Percentiles rank a stretch among this genome's conserved stretches.
Evolutionary conservation across 225 moss, liverwort and hornwort genomes (phyloP).

Genomic region (Takakia lepidozioides): DNA sequence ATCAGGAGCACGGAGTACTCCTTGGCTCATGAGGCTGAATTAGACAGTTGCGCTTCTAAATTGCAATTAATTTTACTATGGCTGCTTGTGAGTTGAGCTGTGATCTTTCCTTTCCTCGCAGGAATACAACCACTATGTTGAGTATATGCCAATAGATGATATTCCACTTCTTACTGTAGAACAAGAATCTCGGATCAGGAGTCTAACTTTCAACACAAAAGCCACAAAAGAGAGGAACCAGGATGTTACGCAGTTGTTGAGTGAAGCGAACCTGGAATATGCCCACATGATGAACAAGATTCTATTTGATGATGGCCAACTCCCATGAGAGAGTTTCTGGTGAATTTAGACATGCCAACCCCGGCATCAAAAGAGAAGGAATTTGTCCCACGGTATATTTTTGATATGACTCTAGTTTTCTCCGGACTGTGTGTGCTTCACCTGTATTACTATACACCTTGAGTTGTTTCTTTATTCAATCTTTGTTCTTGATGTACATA

Average conservation of each 20-base stretch:
- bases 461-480: too few relatives aligned
- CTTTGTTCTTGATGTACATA: too few relatives aligned
- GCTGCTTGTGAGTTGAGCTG: too few relatives aligned
- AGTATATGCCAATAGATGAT: slow-evolving; percentile 79
- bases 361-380: too few relatives aligned
- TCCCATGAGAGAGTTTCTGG: slow-evolving; percentile 40
- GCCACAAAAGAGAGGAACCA: slow-evolving; percentile 44
- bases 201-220: slow-evolving; percentile 50
- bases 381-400: slow-evolving; percentile 53
- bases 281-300: slow-evolving; percentile 66
- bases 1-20: too few relatives aligned
- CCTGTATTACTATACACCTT: too few relatives aligned
- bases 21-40: too few relatives aligned
- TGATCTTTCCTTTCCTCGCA: too few relatives aligned
- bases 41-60: too few relatives aligned
- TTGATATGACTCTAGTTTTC: too few relatives aligned
- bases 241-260: slow-evolving; percentile 38
- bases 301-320: slow-evolving; percentile 40
- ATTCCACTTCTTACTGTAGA: slow-evolving; percentile 33
- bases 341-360: slow-evolving; percentile 32
- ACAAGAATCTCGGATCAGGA: slow-evolving; percentile 41
- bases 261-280: slow-evolving; percentile 59
- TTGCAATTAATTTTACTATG: too few relatives aligned
- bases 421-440: too few relatives aligned
- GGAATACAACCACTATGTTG: slow-evolving; percentile 45